Evolutionary conservation across 768 basidiomycete genomes (phyloP).

Genomic region (Pisolithus tinctorius): DNA sequence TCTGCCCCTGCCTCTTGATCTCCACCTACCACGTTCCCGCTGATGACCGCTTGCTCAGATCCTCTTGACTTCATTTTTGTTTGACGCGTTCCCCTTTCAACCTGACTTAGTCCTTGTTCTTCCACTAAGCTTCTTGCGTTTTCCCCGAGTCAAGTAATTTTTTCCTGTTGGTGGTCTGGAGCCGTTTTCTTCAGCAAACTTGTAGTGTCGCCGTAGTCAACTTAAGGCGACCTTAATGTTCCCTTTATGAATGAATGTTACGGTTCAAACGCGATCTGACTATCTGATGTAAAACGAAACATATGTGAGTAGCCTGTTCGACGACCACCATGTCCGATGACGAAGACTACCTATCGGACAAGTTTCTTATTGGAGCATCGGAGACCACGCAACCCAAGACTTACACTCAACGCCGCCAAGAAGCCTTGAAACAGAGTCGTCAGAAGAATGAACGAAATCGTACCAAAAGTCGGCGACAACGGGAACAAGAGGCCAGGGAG

Average conservation of each 20-base stretch:
- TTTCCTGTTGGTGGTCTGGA: constrained; percentile 36
- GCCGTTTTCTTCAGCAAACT: constrained; percentile 30
- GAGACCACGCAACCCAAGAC: constrained; percentile 43
- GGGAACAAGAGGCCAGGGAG: constrained; percentile 67
- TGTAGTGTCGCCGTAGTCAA: constrained; percentile 28
- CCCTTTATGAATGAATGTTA: constrained; percentile 20
- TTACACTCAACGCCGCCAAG: constrained; percentile 65
- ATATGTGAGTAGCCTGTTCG: background rate
- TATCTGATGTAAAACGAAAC: background rate
- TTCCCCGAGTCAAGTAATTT: constrained; percentile 26
- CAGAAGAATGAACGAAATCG: constrained; percentile 64
- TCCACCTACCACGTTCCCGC: constrained; percentile 2
- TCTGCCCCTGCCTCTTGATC: constrained; percentile 21
- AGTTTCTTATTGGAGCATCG: constrained; percentile 54
- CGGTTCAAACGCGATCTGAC: no score
- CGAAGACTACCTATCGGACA: constrained; percentile 86
- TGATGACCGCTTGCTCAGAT: constrained; percentile 15
- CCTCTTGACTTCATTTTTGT: constrained; percentile 21
- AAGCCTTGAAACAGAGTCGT: constrained; percentile 49
- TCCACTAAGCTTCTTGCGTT: constrained; percentile 32
- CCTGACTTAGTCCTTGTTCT: constrained; percentile 28
- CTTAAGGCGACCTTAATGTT: constrained; percentile 16
- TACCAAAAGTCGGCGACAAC: constrained; percentile 54
- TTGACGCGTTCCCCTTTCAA: constrained; percentile 22
- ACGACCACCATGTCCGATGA: constrained; percentile 56